Conservation (phyloP, 768 basidiomycete species). For the Serendipita sp. region DNA sequence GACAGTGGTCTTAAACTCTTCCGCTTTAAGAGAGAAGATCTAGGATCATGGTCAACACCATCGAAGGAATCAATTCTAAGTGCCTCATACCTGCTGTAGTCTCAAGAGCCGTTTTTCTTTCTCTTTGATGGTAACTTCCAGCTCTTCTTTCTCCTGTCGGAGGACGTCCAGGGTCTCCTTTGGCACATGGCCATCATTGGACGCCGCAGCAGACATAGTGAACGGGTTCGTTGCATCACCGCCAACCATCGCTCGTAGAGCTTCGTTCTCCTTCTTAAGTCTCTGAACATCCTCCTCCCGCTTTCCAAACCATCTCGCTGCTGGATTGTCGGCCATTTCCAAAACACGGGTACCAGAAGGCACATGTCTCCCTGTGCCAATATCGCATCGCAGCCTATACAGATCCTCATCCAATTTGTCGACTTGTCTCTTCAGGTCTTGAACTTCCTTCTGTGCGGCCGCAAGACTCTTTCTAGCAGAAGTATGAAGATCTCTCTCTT, state of each 20-base stretch:
- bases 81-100: conserved; percentile 49
- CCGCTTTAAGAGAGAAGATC: conserved; percentile 71
- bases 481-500: not conserved
- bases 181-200: conserved; percentile 34
- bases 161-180: conserved; percentile 65
- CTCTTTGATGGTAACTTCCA: conserved; percentile 48
- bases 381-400: conserved; percentile 61
- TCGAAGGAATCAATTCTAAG: not conserved
- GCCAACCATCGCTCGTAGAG: conserved; percentile 26
- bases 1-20: conserved; percentile 85
- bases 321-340: conserved; percentile 63
- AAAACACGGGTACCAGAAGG: conserved; percentile 56
- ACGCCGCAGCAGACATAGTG: not conserved
- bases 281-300: conserved; percentile 60
- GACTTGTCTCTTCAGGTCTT: conserved; percentile 31
- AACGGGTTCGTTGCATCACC: conserved; percentile 9
- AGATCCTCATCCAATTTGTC: conserved; percentile 63
- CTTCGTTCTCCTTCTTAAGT: conserved; percentile 69
- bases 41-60: conserved; percentile 16
- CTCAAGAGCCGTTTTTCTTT: conserved; percentile 69
- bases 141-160: conserved; percentile 47
- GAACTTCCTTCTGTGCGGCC: conserved; percentile 21
- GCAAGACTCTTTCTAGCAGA: conserved; percentile 6
- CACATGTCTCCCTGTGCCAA: conserved; percentile 57
- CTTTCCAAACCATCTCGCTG: conserved; percentile 63